phyloP scores from a whole-genome alignment of 306 rosid genomes.

The Lathyrus tuberosus region DNA sequence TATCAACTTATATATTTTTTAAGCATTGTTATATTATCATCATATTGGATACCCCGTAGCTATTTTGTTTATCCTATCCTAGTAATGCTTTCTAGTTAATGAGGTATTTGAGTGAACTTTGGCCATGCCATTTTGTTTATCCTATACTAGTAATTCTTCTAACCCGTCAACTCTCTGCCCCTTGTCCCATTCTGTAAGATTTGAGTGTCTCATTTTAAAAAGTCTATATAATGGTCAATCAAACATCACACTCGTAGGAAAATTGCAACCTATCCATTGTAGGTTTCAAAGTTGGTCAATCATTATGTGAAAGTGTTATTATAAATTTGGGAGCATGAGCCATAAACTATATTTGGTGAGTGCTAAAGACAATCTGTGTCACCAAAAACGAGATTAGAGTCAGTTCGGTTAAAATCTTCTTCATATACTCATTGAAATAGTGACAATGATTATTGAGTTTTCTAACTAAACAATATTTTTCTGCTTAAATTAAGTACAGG shows the following conservation, averaged over 20 bases:
- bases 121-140: background rate
- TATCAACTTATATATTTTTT: slow-evolving; percentile 8
- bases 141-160: too few relatives aligned
- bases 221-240: background rate
- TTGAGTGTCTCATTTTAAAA: background rate
- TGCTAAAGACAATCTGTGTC: background rate
- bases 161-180: too few relatives aligned
- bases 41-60: background rate
- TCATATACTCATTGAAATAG: background rate
- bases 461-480: background rate
- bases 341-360: background rate
- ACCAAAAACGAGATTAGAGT: slow-evolving; percentile 22
- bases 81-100: slow-evolving; percentile 2
- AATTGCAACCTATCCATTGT: background rate
- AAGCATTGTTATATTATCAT: background rate
- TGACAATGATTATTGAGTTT: background rate
- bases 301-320: background rate
- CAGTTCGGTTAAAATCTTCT: background rate
- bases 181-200: background rate
- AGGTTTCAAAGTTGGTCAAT: background rate
- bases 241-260: background rate
- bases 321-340: background rate
- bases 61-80: background rate
- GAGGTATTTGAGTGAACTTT: slow-evolving; percentile 13
- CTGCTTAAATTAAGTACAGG: background rate